Evolutionary conservation across 2,329 filamentous ascomycete genomes (phyloP).

Genomic region (Colletotrichum simmondsii): DNA sequence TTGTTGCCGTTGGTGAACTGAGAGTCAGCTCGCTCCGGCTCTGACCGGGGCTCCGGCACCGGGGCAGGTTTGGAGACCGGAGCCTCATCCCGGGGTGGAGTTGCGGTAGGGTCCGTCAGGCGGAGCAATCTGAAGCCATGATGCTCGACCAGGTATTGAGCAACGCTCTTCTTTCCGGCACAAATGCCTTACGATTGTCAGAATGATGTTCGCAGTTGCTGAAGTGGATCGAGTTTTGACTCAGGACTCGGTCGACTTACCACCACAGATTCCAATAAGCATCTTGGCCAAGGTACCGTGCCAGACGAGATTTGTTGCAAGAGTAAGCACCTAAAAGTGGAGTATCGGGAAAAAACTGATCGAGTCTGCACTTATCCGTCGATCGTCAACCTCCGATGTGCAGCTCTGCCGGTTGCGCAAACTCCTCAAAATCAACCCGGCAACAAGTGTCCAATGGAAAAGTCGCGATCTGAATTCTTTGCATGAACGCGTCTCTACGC

Average conservation of each 20-base stretch:
- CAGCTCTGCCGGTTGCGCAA: slow-evolving; percentile 3
- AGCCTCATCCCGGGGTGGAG: slow-evolving; percentile 10
- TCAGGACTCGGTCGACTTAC: slow-evolving; percentile 52
- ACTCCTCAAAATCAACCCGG: slow-evolving; percentile 16
- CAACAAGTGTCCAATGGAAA: slow-evolving; percentile 20
- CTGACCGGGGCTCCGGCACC: neutral
- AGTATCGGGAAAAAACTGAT: too few species aligned
- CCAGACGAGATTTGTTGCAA: neutral
- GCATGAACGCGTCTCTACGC: slow-evolving; percentile 19
- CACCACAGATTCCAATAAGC: slow-evolving; percentile 82
- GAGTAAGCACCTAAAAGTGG: too few species aligned
- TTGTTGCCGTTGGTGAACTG: neutral
- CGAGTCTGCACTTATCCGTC: neutral
- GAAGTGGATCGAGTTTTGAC: slow-evolving; percentile 33
- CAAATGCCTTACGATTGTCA: slow-evolving; percentile 76
- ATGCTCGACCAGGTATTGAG: slow-evolving; percentile 85
- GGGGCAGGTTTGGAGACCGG: neutral
- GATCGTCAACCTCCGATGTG: neutral
- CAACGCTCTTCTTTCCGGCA: slow-evolving; percentile 90
- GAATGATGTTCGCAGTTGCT: neutral
- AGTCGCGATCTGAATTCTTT: neutral
- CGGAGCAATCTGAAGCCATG: slow-evolving; percentile 83
- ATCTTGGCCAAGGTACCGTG: slow-evolving; percentile 54
- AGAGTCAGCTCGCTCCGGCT: neutral
- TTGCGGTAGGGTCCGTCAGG: slow-evolving; percentile 51